Evolutionary conservation across 805 yeast genomes (phyloP), one percentile per base, ranked within the genome.

Genomic region (Kuraishia ogatae): DNA sequence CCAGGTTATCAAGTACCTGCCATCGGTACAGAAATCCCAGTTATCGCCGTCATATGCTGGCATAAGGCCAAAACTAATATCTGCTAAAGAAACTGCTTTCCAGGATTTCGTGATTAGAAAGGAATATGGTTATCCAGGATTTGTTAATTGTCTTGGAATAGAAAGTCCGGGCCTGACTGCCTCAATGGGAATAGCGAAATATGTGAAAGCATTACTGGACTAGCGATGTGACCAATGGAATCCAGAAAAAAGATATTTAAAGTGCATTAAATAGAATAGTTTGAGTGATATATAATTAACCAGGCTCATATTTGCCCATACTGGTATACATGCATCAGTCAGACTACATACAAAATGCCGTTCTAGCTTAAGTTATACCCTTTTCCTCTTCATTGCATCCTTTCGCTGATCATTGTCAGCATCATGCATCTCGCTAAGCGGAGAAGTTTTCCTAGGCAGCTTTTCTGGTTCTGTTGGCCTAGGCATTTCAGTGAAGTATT

Each of bases 111-210:
- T 83, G 22, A 87, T 91, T 35, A 69, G 81, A 54, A 81, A 86
- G 62, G 94, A 88, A 60, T 78, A 75, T 1, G 91, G 84, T 0
- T 82, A 77, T 61, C 85, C 84, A 1, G 96, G 96, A 1, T 91
- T 89, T 62, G 78, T 90, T 28, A 91, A 89, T 60, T 71, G 89
- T 54, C 63, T 90, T 49, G 96, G 93, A 0, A 90, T 91, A 15
- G 97, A 91, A 66, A 86, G 94, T 62, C 97, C 97, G 0, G 97
- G 97, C 0, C 73, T 91, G 56, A 91, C 97, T 1, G 71, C 94
- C 0, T 74, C 91, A 2, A 73, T 89, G 83, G 96, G 93, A 0
- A 89, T 91, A 56, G 97, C 84, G 0, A 87, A 85, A 62, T 77
- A 87, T 62, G 96, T 91, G 7, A 59, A 62, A 39, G 63, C 66